These are phyloP conservation scores for Echium plantagineum DNA, from an alignment of 257 asterid genomes.

Conservation along the genomic window DNA sequence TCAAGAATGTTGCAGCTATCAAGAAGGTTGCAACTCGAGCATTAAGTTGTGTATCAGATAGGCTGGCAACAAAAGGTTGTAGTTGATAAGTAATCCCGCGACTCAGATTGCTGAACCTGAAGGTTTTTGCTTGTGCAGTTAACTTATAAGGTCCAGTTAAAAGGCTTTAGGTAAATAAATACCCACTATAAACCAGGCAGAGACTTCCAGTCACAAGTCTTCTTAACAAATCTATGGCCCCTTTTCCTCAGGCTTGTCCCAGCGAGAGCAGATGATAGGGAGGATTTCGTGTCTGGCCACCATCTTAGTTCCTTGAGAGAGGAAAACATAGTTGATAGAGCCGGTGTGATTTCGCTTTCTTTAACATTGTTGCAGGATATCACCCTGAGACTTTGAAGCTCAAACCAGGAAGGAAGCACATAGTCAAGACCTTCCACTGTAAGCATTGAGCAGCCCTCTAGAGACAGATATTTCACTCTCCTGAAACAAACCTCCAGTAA, in stretches of 20 bases:
- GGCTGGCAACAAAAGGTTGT: no score
- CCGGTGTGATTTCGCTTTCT: constrained; percentile 44
- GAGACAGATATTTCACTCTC: constrained; percentile 33
- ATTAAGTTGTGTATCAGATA: no score
- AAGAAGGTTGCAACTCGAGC: no score
- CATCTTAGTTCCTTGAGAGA: constrained; percentile 49
- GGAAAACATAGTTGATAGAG: constrained; percentile 38
- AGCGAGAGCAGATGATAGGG: constrained; percentile 32
- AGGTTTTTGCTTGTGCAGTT: no score
- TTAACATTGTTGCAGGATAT: constrained; percentile 47
- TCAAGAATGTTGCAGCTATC: no score
- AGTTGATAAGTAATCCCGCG: no score
- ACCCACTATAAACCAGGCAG: constrained; percentile 27
- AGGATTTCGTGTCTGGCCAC: constrained; percentile 49
- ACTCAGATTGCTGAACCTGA: no score
- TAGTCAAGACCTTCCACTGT: constrained; percentile 53
- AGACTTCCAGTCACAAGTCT: constrained; percentile 51
- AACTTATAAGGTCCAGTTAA: background rate
- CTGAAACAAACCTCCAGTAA: constrained; percentile 20
- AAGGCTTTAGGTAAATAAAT: background rate
- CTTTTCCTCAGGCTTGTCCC: constrained; percentile 55
- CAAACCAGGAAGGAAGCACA: constrained; percentile 38
- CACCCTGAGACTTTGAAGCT: constrained; percentile 54
- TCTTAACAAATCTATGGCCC: constrained; percentile 49
- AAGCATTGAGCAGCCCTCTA: constrained; percentile 63